Conservation (phyloP, 2,329 filamentous ascomycete genomes). For the Graphium sp. region DNA sequence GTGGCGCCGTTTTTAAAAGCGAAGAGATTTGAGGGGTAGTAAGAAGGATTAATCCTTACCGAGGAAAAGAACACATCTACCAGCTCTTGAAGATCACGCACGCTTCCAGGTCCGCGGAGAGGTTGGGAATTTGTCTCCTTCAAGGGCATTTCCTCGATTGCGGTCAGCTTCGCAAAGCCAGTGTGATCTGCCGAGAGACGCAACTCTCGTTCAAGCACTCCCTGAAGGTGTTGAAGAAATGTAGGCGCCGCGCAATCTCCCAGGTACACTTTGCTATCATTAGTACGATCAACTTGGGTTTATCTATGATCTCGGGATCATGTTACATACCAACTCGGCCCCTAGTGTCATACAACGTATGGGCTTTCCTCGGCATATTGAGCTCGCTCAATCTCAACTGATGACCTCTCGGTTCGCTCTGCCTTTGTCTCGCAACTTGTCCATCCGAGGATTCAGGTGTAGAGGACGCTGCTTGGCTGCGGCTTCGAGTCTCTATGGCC, state of each 20-base stretch:
- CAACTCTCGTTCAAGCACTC: background rate
- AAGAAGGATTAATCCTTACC: too few relatives aligned
- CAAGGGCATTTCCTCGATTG: background rate
- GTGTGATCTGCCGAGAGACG: background rate
- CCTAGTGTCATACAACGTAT: background rate
- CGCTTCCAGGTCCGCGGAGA: background rate
- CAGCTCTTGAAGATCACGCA: background rate
- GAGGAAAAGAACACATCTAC: slow-evolving; percentile 1
- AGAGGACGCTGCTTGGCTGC: background rate
- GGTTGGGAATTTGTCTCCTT: background rate
- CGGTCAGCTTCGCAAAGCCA: background rate
- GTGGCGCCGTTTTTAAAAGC: too few relatives aligned
- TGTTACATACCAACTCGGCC: background rate
- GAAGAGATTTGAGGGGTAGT: background rate
- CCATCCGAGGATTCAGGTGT: background rate
- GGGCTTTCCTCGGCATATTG: background rate
- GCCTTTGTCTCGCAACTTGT: background rate
- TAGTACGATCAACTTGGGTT: background rate
- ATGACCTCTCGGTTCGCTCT: background rate
- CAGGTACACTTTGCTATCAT: background rate
- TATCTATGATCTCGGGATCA: too few relatives aligned
- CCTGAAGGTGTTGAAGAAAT: slow-evolving; percentile 1
- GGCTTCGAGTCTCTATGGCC: background rate
- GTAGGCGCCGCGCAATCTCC: slow-evolving; percentile 1
- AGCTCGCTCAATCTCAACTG: background rate